Percentiles rank a stretch among this genome's conserved stretches.
phyloP scores from a whole-genome alignment of 1,139 yeast species.

The Geotrichum cucujoidarum region DNA sequence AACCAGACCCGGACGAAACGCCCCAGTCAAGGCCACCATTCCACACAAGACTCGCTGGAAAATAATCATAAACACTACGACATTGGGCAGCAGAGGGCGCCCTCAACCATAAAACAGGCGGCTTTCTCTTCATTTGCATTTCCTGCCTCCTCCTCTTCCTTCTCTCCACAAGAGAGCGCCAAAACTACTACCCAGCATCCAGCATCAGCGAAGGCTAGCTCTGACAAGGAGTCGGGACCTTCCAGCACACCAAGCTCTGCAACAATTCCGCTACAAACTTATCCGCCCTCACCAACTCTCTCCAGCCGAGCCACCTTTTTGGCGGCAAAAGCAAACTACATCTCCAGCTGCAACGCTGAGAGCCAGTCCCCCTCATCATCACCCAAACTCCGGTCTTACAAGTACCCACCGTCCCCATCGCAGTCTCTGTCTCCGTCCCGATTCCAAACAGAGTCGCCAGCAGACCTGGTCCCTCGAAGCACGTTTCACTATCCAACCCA shows the following conservation, averaged over 20 bases:
- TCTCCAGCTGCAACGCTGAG: background rate
- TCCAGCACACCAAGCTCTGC: background rate
- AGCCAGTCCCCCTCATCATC: background rate
- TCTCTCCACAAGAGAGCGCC: too few species aligned
- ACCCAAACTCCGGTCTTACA: background rate
- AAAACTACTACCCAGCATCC: background rate
- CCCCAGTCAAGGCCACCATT: background rate
- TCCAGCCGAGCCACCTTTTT: background rate
- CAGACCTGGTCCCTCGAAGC: constrained; percentile 1
- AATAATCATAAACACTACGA: too few species aligned
- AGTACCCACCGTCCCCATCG: background rate
- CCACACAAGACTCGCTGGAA: too few species aligned
- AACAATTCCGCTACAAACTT: background rate
- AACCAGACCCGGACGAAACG: too few species aligned
- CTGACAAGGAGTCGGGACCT: background rate
- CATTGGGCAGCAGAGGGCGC: too few species aligned
- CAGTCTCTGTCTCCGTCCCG: background rate
- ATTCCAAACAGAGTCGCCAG: background rate
- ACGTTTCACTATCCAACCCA: background rate
- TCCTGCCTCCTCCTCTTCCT: background rate
- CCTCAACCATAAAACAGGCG: background rate
- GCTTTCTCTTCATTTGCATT: background rate
- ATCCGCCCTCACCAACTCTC: background rate
- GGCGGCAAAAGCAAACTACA: constrained; percentile 4
- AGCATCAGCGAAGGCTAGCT: background rate